These are phyloP conservation scores for Tolypocladium sp. DNA, from an alignment of 2,329 filamentous ascomycete species.

Conservation along the genomic window DNA sequence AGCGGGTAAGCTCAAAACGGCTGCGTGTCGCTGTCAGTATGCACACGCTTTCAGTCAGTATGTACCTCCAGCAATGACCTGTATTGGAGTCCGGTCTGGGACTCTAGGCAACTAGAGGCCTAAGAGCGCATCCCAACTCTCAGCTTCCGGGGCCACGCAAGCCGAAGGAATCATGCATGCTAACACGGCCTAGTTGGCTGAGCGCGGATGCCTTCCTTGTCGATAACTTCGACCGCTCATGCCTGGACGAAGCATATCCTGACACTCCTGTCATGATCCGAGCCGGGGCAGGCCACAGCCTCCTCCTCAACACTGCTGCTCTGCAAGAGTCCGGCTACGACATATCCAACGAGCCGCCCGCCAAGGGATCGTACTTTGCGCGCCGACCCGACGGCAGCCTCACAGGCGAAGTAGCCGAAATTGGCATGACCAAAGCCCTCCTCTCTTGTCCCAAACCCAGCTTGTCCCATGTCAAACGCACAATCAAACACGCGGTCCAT, in stretches of 20 bases:
- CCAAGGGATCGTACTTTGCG: background rate
- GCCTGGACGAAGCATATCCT: background rate
- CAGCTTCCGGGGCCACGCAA: background rate
- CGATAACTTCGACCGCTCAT: background rate
- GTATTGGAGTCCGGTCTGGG: background rate
- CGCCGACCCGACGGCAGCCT: background rate
- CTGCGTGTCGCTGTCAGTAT: background rate
- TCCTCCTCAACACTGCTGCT: background rate
- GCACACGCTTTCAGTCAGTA: constrained; percentile 1
- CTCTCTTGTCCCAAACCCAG: background rate
- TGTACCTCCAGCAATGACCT: background rate
- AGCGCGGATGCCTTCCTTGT: background rate
- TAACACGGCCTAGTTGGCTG: background rate
- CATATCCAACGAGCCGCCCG: background rate
- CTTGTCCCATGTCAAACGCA: background rate
- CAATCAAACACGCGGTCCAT: background rate
- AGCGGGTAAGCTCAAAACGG: background rate
- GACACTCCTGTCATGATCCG: constrained; percentile 1
- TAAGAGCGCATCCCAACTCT: background rate
- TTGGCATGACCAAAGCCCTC: background rate
- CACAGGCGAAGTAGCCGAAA: background rate
- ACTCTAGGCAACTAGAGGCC: background rate
- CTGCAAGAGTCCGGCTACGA: constrained; percentile 1
- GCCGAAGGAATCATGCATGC: background rate
- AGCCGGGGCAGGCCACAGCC: background rate